Evolutionary conservation across 352 stramenopile genomes (phyloP).

Genomic region (Pythium scleroteichum): DNA sequence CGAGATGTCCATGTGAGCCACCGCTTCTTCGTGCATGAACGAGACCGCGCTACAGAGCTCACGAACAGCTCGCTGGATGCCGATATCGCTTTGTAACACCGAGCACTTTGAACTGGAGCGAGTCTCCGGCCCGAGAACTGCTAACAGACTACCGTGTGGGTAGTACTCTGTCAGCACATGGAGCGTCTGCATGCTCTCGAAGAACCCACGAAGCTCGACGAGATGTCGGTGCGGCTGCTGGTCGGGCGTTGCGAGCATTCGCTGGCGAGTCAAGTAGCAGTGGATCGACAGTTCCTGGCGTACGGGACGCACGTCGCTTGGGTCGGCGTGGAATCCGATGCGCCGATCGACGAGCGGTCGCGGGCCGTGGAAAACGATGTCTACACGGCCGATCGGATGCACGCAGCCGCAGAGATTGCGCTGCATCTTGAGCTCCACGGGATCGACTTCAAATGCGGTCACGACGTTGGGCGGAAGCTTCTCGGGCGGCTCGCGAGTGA

Average conservation of each 20-base stretch:
- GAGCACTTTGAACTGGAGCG: neutral
- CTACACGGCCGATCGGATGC: conserved; percentile 18
- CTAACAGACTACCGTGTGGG: conserved; percentile 13
- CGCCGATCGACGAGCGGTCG: conserved; percentile 16
- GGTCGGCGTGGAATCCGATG: conserved; percentile 9
- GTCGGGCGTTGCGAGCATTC: conserved; percentile 4
- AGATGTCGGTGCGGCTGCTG: conserved; percentile 22
- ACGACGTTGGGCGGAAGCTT: conserved; percentile 13
- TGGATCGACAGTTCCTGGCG: conserved; percentile 16
- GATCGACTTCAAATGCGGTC: conserved; percentile 15
- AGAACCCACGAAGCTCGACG: conserved; percentile 17
- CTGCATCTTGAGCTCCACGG: conserved; percentile 26
- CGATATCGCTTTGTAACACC: conserved; percentile 6
- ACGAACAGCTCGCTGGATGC: conserved; percentile 1
- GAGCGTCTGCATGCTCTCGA: conserved; percentile 19
- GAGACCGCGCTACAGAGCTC: conserved; percentile 23
- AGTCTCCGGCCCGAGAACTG: neutral
- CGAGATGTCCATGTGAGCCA: conserved; percentile 27
- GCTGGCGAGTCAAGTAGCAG: conserved; percentile 21
- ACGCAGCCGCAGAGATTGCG: conserved; percentile 26
- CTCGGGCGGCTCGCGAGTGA: conserved; percentile 3
- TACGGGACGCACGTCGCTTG: neutral
- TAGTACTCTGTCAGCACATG: conserved; percentile 28
- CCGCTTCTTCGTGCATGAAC: conserved; percentile 26
- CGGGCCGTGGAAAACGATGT: conserved; percentile 15